Evolutionary conservation across 805 yeast genomes (phyloP).

Genomic region (Myxozyma nipponensis): DNA sequence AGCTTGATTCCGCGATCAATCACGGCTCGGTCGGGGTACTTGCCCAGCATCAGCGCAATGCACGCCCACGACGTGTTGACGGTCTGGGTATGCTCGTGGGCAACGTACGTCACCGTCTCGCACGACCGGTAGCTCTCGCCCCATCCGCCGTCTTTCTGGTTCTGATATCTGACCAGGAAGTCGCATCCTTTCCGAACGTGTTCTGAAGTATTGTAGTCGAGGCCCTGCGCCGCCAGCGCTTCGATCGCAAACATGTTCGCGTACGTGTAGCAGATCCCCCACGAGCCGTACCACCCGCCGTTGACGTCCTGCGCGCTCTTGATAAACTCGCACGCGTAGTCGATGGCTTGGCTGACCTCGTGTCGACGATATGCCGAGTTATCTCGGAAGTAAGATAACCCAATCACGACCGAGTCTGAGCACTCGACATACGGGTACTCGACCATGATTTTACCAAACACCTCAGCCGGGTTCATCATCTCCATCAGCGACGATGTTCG

Average conservation of each 20-base stretch:
- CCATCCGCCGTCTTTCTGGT: slow-evolving; percentile 93
- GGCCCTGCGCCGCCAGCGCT: slow-evolving; percentile 71
- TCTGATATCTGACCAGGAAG: slow-evolving; percentile 69
- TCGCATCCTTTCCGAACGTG: slow-evolving; percentile 77
- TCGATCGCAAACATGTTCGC: slow-evolving; percentile 98
- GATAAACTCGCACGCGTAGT: slow-evolving; percentile 70
- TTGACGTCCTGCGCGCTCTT: slow-evolving; percentile 63
- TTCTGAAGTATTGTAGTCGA: slow-evolving; percentile 56
- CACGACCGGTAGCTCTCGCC: slow-evolving; percentile 76
- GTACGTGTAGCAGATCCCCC: slow-evolving; percentile 96
- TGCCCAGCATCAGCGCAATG: slow-evolving; percentile 74
- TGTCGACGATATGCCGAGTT: slow-evolving; percentile 59
- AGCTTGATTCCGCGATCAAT: slow-evolving; percentile 61
- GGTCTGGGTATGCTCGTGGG: slow-evolving; percentile 46
- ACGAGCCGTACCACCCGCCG: slow-evolving; percentile 97
- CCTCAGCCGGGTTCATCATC: slow-evolving; percentile 89
- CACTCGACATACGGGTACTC: slow-evolving; percentile 98
- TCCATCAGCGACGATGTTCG: slow-evolving; percentile 78
- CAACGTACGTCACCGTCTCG: slow-evolving; percentile 23
- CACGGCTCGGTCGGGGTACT: slow-evolving; percentile 66
- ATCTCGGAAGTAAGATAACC: slow-evolving; percentile 71
- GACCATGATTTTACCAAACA: slow-evolving; percentile 96
- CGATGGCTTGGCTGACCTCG: slow-evolving; percentile 67
- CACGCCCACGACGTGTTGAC: slow-evolving; percentile 94
- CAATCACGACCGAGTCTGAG: slow-evolving; percentile 90